Percentiles rank a stretch among this genome's conserved stretches.
These are phyloP conservation scores for Tuber calosporum DNA, from an alignment of 495 filamentous ascomycete species.

Conservation along the genomic window DNA sequence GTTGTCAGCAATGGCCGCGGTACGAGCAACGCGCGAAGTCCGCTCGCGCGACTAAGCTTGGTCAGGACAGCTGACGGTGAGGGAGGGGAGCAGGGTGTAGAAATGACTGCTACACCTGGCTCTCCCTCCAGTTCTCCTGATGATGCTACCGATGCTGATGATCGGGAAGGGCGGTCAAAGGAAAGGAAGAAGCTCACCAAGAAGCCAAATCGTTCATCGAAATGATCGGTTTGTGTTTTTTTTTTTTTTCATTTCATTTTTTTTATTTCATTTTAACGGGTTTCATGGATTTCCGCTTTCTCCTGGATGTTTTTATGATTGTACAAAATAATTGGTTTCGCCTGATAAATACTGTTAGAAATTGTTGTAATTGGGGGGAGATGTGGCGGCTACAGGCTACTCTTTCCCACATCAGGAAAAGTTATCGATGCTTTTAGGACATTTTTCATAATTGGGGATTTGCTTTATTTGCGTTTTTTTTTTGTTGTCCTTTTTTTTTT, in stretches of 20 bases:
- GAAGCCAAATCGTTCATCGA: slow-evolving; percentile 28
- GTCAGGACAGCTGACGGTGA: slow-evolving; percentile 39
- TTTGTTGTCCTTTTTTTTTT: slow-evolving; percentile 14
- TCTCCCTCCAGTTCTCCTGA: slow-evolving; percentile 5
- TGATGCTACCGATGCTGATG: slow-evolving; percentile 22
- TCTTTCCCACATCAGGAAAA: slow-evolving; percentile 1
- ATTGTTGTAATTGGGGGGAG: neutral
- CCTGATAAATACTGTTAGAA: slow-evolving; percentile 1
- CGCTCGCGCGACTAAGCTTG: slow-evolving; percentile 38
- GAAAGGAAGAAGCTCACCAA: slow-evolving; percentile 39
- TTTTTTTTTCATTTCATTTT: neutral
- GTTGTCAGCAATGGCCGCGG: slow-evolving; percentile 19
- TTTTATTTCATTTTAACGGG: neutral
- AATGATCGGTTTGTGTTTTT: slow-evolving; percentile 8
- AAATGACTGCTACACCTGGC: slow-evolving; percentile 22
- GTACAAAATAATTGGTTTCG: slow-evolving; percentile 2
- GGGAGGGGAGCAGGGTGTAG: slow-evolving; percentile 34
- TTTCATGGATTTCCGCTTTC: neutral
- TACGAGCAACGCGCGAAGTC: slow-evolving; percentile 35
- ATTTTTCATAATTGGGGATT: slow-evolving; percentile 11
- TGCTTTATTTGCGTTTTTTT: slow-evolving; percentile 20
- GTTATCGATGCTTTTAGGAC: neutral
- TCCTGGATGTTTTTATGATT: neutral
- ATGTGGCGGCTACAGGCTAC: neutral
- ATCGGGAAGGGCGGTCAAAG: slow-evolving; percentile 38